phyloP scores from a whole-genome alignment of 768 basidiomycete species.

The Boletus bicolor region DNA sequence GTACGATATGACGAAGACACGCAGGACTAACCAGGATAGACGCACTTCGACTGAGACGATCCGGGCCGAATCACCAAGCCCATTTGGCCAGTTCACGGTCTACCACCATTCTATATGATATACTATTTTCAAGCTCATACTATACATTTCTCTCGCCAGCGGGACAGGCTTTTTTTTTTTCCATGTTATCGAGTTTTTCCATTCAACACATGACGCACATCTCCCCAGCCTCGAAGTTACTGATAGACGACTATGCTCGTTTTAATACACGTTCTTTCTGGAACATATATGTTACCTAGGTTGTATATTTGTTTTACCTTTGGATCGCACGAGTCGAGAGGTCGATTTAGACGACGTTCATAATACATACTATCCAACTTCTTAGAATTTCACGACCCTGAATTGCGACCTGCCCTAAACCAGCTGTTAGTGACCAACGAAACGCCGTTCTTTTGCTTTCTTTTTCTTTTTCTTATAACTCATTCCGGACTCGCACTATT shows the following conservation, averaged over 20 bases:
- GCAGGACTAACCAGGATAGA: not conserved
- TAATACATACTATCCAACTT: constrained; percentile 3
- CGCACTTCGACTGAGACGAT: not conserved
- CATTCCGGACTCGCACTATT: constrained; percentile 38
- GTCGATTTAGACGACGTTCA: not conserved
- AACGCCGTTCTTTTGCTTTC: not conserved
- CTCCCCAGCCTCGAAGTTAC: not conserved
- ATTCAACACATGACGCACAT: not conserved
- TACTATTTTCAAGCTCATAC: not conserved
- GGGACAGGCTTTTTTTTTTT: not conserved
- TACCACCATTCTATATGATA: not conserved
- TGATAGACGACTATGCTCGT: constrained; percentile 12
- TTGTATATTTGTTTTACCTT: constrained; percentile 1
- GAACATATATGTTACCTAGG: constrained; percentile 3
- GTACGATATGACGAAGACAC: constrained; percentile 22
- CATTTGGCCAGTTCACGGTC: not conserved
- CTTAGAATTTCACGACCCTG: not conserved
- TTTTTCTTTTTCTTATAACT: constrained; percentile 14
- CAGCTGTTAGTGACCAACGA: not conserved
- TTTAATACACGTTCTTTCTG: constrained; percentile 26
- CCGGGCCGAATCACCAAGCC: not conserved
- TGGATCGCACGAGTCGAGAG: not conserved
- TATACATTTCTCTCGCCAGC: constrained; percentile 7
- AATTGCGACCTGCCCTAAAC: constrained; percentile 24
- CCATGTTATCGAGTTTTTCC: not conserved